These are phyloP conservation scores for Talaromyces sp. DNA, from an alignment of 2,329 filamentous ascomycete genomes.

Conservation along the genomic window DNA sequence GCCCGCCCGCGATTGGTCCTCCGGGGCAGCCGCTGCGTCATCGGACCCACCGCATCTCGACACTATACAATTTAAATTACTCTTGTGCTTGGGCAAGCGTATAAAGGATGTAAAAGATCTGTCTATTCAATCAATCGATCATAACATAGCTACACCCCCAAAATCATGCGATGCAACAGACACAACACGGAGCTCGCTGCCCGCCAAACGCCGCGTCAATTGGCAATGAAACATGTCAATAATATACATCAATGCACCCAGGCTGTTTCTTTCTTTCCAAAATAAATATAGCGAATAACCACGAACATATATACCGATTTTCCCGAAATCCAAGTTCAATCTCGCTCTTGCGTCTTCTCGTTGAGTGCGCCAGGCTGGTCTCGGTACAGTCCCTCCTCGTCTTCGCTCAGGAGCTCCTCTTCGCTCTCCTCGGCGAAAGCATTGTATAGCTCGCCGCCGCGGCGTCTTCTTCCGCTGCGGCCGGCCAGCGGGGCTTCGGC, in stretches of 20 bases:
- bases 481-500: slow-evolving; percentile 31
- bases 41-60: background rate
- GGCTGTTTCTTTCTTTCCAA: background rate
- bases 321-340: background rate
- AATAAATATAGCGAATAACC: background rate
- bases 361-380: slow-evolving; percentile 16
- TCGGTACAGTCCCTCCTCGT: slow-evolving; percentile 23
- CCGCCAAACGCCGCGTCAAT: background rate
- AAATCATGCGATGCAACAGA: background rate
- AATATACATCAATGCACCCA: background rate
- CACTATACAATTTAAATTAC: too few species aligned
- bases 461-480: slow-evolving; percentile 49
- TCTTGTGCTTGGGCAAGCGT: too few species aligned
- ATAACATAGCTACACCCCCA: background rate
- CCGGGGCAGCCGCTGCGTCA: background rate
- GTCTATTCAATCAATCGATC: background rate
- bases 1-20: background rate
- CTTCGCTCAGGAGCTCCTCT: slow-evolving; percentile 55
- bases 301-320: background rate
- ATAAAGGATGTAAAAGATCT: background rate
- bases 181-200: background rate
- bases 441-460: slow-evolving; percentile 88
- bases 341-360: background rate
- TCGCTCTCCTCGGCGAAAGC: slow-evolving; percentile 94
- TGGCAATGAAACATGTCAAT: background rate